Conservation (phyloP, 371 early-diverging fungal genomes). For the Batrachochytrium dendrobatidis region DNA sequence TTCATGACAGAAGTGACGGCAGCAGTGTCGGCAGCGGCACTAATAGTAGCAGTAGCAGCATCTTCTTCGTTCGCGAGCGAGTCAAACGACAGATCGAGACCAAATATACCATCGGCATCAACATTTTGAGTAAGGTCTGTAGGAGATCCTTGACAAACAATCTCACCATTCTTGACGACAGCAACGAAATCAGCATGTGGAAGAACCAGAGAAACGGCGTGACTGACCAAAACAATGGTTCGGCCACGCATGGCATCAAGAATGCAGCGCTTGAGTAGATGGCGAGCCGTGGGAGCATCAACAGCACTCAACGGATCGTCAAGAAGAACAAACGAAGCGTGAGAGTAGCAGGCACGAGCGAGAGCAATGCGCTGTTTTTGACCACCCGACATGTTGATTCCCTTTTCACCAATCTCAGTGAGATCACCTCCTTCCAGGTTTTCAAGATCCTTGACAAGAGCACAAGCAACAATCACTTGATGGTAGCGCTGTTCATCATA, state of each 20-base stretch:
- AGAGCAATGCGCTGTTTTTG: slow-evolving; percentile 50
- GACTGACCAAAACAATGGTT: slow-evolving; percentile 78
- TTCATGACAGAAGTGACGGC: background rate
- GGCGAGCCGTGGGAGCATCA: slow-evolving; percentile 79
- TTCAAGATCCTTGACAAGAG: slow-evolving; percentile 71
- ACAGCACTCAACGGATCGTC: slow-evolving; percentile 61
- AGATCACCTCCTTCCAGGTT: slow-evolving; percentile 73
- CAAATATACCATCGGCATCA: slow-evolving; percentile 8
- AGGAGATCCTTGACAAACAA: slow-evolving; percentile 12
- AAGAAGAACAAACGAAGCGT: slow-evolving; percentile 17
- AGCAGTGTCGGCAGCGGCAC: background rate
- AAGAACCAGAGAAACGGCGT: slow-evolving; percentile 58
- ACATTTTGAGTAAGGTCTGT: slow-evolving; percentile 13
- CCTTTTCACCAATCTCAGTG: slow-evolving; percentile 83
- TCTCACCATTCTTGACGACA: slow-evolving; percentile 17
- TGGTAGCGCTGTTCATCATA: slow-evolving; percentile 39
- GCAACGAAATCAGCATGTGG: slow-evolving; percentile 24
- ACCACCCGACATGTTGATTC: slow-evolving; percentile 80
- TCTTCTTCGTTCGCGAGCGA: background rate
- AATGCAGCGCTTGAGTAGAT: slow-evolving; percentile 46
- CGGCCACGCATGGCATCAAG: slow-evolving; percentile 62
- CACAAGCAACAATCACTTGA: slow-evolving; percentile 41
- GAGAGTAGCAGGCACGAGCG: slow-evolving; percentile 21
- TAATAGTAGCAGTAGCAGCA: background rate
- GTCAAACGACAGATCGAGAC: background rate